phyloP scores from a whole-genome alignment of 805 yeast species.

The Ogataea nitratoaversa region DNA sequence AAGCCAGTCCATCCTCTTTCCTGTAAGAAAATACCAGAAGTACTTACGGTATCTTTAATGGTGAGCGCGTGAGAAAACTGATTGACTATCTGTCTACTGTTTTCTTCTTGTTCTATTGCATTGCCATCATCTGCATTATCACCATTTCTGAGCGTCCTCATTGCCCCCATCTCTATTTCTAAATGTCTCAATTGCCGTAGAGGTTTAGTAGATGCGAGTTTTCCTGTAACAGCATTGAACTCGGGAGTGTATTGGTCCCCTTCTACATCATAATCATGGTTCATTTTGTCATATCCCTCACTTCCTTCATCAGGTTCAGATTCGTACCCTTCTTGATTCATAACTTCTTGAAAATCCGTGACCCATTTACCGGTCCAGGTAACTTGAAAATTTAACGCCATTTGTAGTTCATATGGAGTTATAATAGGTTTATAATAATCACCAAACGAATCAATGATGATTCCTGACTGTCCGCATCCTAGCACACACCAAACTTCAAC shows the following conservation, averaged over 20 bases:
- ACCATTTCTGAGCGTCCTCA: constrained; percentile 17
- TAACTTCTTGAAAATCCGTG: constrained; percentile 61
- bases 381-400: constrained; percentile 73
- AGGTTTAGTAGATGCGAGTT: constrained; percentile 67
- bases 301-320: constrained; percentile 27
- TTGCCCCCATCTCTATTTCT: constrained; percentile 46
- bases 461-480: constrained; percentile 94
- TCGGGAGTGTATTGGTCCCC: constrained; percentile 54
- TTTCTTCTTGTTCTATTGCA: constrained; percentile 14
- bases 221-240: constrained; percentile 87
- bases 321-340: constrained; percentile 35
- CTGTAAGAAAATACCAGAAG: constrained; percentile 78
- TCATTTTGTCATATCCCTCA: constrained; percentile 10
- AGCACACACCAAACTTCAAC: constrained; percentile 91
- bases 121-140: constrained; percentile 17
- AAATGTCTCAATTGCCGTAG: constrained; percentile 63
- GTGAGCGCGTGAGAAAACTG: constrained; percentile 56
- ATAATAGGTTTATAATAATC: constrained; percentile 88
- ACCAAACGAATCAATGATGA: constrained; percentile 70
- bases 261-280: neutral
- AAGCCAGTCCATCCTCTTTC: constrained; percentile 80
- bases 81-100: constrained; percentile 42
- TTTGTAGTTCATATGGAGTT: constrained; percentile 85
- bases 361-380: constrained; percentile 95
- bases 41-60: constrained; percentile 76